A percentile compares a stretch with the other conserved stretches of the same genome.
Evolutionary conservation across 768 basidiomycete species (phyloP).

Genomic region (Dentipellis fragilis): DNA sequence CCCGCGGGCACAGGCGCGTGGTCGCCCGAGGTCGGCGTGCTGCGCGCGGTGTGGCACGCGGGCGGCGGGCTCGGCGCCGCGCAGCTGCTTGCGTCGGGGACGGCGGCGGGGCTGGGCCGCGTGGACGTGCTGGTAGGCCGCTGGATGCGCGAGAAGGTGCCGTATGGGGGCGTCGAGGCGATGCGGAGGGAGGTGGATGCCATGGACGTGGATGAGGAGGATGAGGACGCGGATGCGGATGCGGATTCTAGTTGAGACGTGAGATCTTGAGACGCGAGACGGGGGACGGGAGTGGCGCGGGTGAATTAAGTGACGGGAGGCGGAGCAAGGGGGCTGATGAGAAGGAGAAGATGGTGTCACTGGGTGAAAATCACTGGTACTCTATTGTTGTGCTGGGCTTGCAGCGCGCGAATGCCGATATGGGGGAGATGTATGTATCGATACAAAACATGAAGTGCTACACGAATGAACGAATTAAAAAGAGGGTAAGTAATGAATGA

Average conservation of each 20-base stretch:
- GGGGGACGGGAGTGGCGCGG: neutral
- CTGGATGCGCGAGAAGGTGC: constrained; percentile 56
- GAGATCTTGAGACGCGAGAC: too few relatives aligned
- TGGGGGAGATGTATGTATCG: too few relatives aligned
- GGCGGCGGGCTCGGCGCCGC: constrained; percentile 54
- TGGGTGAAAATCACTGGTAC: too few relatives aligned
- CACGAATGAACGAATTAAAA: too few relatives aligned
- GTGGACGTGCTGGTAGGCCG: constrained; percentile 75
- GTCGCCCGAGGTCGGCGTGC: constrained; percentile 69
- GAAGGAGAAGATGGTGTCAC: too few relatives aligned
- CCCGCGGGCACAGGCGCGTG: constrained; percentile 53
- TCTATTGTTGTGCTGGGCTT: too few relatives aligned
- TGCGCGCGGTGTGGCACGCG: constrained; percentile 75
- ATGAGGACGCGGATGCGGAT: constrained; percentile 31
- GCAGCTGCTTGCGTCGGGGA: constrained; percentile 64
- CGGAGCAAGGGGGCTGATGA: neutral
- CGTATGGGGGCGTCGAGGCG: constrained; percentile 52
- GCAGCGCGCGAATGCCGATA: too few relatives aligned
- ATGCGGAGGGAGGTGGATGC: constrained; percentile 45
- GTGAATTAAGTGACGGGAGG: neutral
- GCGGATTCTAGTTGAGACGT: constrained; percentile 15
- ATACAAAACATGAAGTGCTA: too few relatives aligned
- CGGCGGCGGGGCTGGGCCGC: constrained; percentile 77
- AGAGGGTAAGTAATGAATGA: too few relatives aligned
- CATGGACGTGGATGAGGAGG: constrained; percentile 22